These are phyloP conservation scores for Teratosphaeria pseudoeucalypti DNA, from an alignment of 2,329 filamentous ascomycete species.

Conservation along the genomic window DNA sequence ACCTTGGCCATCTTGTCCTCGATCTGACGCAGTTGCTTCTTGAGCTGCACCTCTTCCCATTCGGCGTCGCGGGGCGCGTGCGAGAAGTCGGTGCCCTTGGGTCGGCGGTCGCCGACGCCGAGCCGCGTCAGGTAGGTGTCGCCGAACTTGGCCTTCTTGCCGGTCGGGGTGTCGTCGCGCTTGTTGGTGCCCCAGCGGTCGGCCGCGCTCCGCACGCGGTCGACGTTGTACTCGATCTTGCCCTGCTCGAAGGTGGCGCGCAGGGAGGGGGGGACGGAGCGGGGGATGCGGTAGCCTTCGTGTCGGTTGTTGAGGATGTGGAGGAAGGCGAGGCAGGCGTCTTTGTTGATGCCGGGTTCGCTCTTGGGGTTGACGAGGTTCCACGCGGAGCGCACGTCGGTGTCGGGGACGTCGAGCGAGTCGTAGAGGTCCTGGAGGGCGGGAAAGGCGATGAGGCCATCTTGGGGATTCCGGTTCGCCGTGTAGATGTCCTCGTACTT, in stretches of 20 bases:
- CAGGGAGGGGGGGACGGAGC: conserved; percentile 82
- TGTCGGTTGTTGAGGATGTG: conserved; percentile 95
- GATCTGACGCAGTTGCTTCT: conserved; percentile 82
- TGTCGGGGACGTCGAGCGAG: conserved; percentile 61
- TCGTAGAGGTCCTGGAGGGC: conserved; percentile 77
- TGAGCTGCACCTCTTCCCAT: conserved; percentile 93
- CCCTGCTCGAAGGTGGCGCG: conserved; percentile 88
- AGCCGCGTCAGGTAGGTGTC: conserved; percentile 91
- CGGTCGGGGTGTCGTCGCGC: conserved; percentile 71
- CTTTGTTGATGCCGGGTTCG: conserved; percentile 75
- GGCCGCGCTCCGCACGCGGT: conserved; percentile 50
- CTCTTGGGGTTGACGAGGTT: conserved; percentile 94
- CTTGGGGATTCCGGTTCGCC: conserved; percentile 72
- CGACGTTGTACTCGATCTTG: conserved; percentile 90
- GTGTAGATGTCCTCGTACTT: conserved; percentile 98
- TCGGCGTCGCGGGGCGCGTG: conserved; percentile 75
- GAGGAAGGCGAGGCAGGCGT: conserved; percentile 85
- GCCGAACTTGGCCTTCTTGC: conserved; percentile 92
- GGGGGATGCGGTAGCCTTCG: conserved; percentile 87
- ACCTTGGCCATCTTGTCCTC: conserved; percentile 80
- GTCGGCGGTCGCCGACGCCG: conserved; percentile 63
- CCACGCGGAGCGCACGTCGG: conserved; percentile 84
- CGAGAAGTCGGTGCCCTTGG: conserved; percentile 82
- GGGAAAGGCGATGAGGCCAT: conserved; percentile 63
- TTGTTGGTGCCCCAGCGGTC: conserved; percentile 71